Conservation (phyloP, 768 basidiomycete species). For the Calvatia gigantea region DNA sequence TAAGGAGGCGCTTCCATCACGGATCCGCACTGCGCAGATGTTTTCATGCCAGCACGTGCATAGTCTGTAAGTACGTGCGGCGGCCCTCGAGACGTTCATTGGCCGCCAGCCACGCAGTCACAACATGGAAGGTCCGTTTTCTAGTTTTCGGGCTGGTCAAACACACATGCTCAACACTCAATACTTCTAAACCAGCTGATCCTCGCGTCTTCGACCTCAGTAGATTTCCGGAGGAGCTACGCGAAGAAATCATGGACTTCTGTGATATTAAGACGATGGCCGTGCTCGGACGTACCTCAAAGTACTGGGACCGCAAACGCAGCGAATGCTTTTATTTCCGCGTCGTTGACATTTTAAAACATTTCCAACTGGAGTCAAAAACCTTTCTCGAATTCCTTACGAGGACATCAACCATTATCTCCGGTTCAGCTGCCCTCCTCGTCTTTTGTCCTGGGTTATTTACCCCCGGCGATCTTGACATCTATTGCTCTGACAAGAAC, state of each 20-base stretch:
- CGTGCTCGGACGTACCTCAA: slow-evolving; percentile 1
- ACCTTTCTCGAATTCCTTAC: slow-evolving; percentile 3
- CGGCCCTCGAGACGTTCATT: background rate
- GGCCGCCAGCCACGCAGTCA: background rate
- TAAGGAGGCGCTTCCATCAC: too few species aligned
- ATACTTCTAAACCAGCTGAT: background rate
- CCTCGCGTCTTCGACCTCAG: background rate
- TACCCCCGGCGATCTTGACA: slow-evolving; percentile 9
- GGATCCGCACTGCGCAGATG: too few species aligned
- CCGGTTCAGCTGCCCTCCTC: slow-evolving; percentile 8
- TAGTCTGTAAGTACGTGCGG: background rate
- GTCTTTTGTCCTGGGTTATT: slow-evolving; percentile 8
- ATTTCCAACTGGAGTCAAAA: slow-evolving; percentile 1
- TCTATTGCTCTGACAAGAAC: slow-evolving; percentile 6
- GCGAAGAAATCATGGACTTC: slow-evolving; percentile 2
- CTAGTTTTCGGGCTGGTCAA: too few species aligned
- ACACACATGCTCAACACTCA: background rate
- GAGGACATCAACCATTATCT: slow-evolving; percentile 4
- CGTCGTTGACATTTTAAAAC: background rate
- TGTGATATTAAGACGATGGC: slow-evolving; percentile 2
- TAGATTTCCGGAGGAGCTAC: slow-evolving; percentile 5
- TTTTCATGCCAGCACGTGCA: background rate
- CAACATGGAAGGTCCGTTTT: slow-evolving; percentile 7
- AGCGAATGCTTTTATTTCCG: background rate
- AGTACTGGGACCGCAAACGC: slow-evolving; percentile 3